Conservation (phyloP, 2,329 filamentous ascomycete species). For the Tolypocladium cylindrosporum region DNA sequence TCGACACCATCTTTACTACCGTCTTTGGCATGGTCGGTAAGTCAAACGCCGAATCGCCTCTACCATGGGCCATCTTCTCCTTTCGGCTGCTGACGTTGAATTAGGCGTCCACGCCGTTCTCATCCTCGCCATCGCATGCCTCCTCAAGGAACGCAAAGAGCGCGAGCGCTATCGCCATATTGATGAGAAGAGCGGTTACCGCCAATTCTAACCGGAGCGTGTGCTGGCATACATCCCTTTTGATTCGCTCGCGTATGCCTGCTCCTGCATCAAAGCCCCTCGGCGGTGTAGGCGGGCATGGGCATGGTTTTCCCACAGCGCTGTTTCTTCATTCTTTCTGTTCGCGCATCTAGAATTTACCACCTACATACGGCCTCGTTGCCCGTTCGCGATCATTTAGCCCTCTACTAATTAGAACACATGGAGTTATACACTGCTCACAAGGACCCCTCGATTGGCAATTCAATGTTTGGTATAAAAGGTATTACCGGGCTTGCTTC, state of each 20-base stretch:
- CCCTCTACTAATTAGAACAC: not conserved
- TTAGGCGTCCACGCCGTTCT: constrained; percentile 54
- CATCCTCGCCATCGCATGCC: constrained; percentile 61
- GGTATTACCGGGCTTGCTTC: not conserved
- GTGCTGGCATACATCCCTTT: not conserved
- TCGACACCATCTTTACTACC: constrained; percentile 70
- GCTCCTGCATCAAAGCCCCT: not conserved
- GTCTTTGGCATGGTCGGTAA: constrained; percentile 68
- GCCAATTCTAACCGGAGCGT: constrained; percentile 3
- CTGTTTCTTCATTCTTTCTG: not conserved
- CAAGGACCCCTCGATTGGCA: not conserved
- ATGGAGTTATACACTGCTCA: not conserved
- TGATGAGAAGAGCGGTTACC: constrained; percentile 62
- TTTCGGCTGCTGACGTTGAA: not conserved
- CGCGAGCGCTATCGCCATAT: constrained; percentile 69
- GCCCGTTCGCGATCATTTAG: not conserved
- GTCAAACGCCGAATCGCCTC: constrained; percentile 7
- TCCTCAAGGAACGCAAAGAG: constrained; percentile 74
- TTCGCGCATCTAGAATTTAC: not conserved
- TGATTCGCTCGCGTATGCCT: not conserved
- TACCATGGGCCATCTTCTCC: not conserved
- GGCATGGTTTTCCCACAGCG: not conserved
- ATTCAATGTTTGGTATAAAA: not conserved
- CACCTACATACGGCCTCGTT: not conserved
- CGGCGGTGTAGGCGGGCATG: not conserved